Evolutionary conservation across 2,329 filamentous ascomycete species (phyloP).

Genomic region (Phialophora macrospora): DNA sequence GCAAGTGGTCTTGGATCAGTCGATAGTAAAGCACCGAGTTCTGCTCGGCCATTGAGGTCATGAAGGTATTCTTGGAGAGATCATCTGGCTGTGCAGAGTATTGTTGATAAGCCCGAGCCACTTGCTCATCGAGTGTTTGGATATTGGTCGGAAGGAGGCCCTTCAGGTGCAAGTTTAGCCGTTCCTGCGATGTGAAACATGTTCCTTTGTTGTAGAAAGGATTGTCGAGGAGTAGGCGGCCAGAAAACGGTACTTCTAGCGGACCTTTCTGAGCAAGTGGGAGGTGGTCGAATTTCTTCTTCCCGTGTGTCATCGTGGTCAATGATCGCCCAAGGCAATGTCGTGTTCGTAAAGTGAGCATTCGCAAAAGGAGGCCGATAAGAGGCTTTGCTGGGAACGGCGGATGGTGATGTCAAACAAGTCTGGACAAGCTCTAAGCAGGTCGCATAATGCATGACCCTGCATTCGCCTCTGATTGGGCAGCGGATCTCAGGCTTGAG

Average conservation of each 20-base stretch:
- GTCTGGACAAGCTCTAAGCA: slow-evolving; percentile 18
- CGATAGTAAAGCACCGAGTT: slow-evolving; percentile 80
- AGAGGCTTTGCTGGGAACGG: neutral
- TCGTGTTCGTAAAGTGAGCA: neutral
- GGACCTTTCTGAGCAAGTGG: slow-evolving; percentile 43
- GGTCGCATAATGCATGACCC: slow-evolving; percentile 15
- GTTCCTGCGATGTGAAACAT: slow-evolving; percentile 72
- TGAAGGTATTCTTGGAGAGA: slow-evolving; percentile 83
- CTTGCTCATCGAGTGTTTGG: slow-evolving; percentile 77
- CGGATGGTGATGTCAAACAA: slow-evolving; percentile 11
- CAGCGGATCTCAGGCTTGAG: neutral
- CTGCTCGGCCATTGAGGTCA: slow-evolving; percentile 83
- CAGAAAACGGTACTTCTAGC: slow-evolving; percentile 44
- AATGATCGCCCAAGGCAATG: neutral
- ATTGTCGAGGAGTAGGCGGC: slow-evolving; percentile 64
- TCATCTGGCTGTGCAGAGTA: slow-evolving; percentile 66
- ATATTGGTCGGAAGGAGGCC: slow-evolving; percentile 74
- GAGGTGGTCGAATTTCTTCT: slow-evolving; percentile 42
- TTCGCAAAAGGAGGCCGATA: neutral
- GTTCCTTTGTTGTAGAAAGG: slow-evolving; percentile 83
- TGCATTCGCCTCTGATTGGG: slow-evolving; percentile 12
- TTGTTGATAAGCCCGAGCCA: slow-evolving; percentile 77
- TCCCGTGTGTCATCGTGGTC: neutral
- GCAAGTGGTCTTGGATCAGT: slow-evolving; percentile 75
- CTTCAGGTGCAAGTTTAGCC: slow-evolving; percentile 69